These are phyloP conservation scores for Cyberlindnera subsufficiens DNA, from an alignment of 805 yeast species.

Conservation along the genomic window DNA sequence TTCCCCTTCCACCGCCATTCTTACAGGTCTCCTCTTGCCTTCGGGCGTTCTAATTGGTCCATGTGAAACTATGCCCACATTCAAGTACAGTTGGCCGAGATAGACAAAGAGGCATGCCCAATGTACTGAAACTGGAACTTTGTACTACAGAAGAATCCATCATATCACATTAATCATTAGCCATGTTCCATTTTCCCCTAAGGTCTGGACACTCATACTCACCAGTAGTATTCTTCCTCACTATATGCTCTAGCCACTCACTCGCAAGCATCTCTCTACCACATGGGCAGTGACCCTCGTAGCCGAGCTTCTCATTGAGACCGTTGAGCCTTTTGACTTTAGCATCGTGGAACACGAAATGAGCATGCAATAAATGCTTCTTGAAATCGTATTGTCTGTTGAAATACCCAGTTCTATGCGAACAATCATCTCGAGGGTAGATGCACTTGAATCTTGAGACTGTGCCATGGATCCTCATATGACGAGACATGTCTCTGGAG, in stretches of 20 bases:
- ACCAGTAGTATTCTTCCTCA: conserved; percentile 19
- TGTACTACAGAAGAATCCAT: neutral
- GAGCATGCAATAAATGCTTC: conserved; percentile 57
- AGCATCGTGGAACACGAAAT: conserved; percentile 46
- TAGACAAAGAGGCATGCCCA: too few species aligned
- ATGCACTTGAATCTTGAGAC: conserved; percentile 53
- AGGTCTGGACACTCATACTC: conserved; percentile 5
- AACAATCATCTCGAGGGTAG: conserved; percentile 48
- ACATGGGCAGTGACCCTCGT: conserved; percentile 50
- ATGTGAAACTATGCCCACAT: neutral
- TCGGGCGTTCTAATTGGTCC: neutral
- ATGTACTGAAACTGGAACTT: too few species aligned
- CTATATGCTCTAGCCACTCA: conserved; percentile 56
- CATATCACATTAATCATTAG: neutral
- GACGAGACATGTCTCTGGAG: conserved; percentile 57
- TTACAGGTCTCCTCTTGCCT: neutral
- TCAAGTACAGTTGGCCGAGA: too few species aligned
- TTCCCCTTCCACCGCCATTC: neutral
- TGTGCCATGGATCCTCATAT: conserved; percentile 54
- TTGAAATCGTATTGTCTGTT: conserved; percentile 66
- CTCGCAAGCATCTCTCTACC: conserved; percentile 42
- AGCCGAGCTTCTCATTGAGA: conserved; percentile 44
- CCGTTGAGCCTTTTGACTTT: conserved; percentile 33
- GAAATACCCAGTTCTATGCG: conserved; percentile 56
- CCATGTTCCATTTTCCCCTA: conserved; percentile 5